Conservation (phyloP, 495 filamentous ascomycete genomes). For the Trichoderma asperelloides region DNA sequence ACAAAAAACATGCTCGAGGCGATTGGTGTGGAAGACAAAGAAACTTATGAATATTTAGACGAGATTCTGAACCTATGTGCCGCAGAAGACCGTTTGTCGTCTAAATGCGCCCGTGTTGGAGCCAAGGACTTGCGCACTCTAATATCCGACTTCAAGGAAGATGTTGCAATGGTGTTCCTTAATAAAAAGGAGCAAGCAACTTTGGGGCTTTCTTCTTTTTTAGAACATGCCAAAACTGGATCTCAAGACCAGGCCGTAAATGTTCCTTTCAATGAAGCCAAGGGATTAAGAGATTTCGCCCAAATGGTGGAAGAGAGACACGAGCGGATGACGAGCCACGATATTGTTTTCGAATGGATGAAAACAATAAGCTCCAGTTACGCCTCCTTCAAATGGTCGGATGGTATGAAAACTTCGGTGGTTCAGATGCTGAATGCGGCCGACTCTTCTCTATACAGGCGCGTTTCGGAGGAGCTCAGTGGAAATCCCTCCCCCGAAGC, state of each 20-base stretch:
- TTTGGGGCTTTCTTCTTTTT: conserved; percentile 57
- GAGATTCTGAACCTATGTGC: conserved; percentile 45
- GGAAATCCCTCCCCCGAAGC: neutral
- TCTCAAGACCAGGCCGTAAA: conserved; percentile 41
- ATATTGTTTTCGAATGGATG: conserved; percentile 59
- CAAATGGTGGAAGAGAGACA: conserved; percentile 36
- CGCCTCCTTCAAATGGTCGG: conserved; percentile 57
- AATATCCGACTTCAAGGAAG: conserved; percentile 32
- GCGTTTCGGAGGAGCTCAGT: conserved; percentile 22
- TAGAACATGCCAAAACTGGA: conserved; percentile 65
- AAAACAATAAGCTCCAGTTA: conserved; percentile 54
- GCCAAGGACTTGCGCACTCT: conserved; percentile 34
- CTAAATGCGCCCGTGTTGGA: conserved; percentile 29
- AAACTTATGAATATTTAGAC: conserved; percentile 39
- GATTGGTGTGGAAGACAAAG: conserved; percentile 49
- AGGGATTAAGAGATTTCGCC: conserved; percentile 49
- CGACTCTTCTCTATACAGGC: conserved; percentile 60
- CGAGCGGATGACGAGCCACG: conserved; percentile 49
- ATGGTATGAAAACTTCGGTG: conserved; percentile 59
- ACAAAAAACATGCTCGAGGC: conserved; percentile 58
- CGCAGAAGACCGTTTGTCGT: conserved; percentile 30
- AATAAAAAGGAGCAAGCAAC: conserved; percentile 32
- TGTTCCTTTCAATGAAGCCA: conserved; percentile 45
- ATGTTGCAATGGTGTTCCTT: conserved; percentile 31
- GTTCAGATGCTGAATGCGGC: conserved; percentile 57